These are phyloP conservation scores for Pachyrhizus erosus DNA, from an alignment of 306 rosid genomes.

Conservation along the genomic window DNA sequence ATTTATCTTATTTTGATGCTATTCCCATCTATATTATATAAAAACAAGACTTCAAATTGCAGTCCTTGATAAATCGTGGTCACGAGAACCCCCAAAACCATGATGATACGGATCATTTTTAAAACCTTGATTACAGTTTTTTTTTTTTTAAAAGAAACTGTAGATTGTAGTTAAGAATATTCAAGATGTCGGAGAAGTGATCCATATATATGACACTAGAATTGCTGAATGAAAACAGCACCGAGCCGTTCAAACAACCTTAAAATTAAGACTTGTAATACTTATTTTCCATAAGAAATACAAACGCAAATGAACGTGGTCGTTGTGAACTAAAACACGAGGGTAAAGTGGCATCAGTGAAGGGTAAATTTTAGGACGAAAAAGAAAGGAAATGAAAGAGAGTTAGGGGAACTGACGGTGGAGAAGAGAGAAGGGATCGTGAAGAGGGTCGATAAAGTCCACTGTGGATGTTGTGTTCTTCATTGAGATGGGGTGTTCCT, in stretches of 20 bases:
- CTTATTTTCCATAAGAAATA: neutral
- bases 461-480: neutral
- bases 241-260: constrained; percentile 9
- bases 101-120: too few relatives aligned
- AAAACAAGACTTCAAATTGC: neutral
- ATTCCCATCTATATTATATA: neutral
- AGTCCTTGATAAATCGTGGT: neutral
- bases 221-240: neutral
- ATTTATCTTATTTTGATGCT: neutral
- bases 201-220: neutral
- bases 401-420: constrained; percentile 49
- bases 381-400: neutral
- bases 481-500: neutral
- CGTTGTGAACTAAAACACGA: neutral
- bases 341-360: neutral
- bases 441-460: constrained; percentile 41
- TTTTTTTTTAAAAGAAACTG: too few relatives aligned
- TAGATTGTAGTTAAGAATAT: neutral
- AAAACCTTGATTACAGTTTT: too few relatives aligned
- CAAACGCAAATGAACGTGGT: neutral
- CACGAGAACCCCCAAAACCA: neutral
- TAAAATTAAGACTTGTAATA: neutral
- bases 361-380: neutral
- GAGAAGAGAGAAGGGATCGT: constrained; percentile 62
- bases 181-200: neutral